Evolutionary conservation across 257 asterid genomes (phyloP).

Genomic region (Lantana camara): DNA sequence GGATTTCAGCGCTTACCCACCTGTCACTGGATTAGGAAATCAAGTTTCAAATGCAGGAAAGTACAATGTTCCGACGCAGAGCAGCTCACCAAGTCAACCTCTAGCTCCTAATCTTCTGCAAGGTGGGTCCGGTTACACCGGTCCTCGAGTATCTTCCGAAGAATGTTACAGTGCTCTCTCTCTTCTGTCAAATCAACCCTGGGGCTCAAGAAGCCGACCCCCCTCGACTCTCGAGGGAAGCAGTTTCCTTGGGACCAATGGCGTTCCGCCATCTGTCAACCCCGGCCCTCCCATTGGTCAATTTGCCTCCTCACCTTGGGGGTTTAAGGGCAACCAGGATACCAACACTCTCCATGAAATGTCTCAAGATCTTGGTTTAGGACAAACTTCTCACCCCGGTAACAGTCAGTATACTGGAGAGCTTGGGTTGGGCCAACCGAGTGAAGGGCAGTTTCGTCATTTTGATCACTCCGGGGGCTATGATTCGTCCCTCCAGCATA

Average conservation of each 20-base stretch:
- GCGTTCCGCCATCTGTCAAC: slow-evolving; percentile 51
- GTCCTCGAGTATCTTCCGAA: slow-evolving; percentile 49
- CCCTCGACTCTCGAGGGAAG: slow-evolving; percentile 49
- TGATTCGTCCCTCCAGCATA: slow-evolving; percentile 61
- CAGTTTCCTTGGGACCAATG: slow-evolving; percentile 35
- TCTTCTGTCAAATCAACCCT: slow-evolving; percentile 97
- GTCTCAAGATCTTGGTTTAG: slow-evolving; percentile 56
- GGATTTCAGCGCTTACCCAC: slow-evolving; percentile 65
- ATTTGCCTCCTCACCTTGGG: slow-evolving; percentile 48
- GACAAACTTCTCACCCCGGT: slow-evolving; percentile 50
- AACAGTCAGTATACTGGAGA: slow-evolving; percentile 46
- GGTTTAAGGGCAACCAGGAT: slow-evolving; percentile 47
- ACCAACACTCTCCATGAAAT: slow-evolving; percentile 44
- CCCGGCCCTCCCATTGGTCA: slow-evolving; percentile 44
- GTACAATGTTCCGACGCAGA: slow-evolving; percentile 56
- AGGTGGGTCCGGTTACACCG: slow-evolving; percentile 39
- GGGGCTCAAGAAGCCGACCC: slow-evolving; percentile 64
- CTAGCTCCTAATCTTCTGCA: slow-evolving; percentile 46
- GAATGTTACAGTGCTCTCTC: slow-evolving; percentile 87
- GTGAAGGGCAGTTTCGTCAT: slow-evolving; percentile 47
- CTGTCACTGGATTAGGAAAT: slow-evolving; percentile 40
- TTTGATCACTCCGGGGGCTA: slow-evolving; percentile 58
- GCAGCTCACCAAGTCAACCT: slow-evolving; percentile 44
- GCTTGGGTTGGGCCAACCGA: slow-evolving; percentile 62
- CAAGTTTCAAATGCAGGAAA: slow-evolving; percentile 44